Percentiles rank a stretch among this genome's conserved stretches.
Evolutionary conservation across 2,329 filamentous ascomycete species (phyloP).

Genomic region (Epichloe baconii): DNA sequence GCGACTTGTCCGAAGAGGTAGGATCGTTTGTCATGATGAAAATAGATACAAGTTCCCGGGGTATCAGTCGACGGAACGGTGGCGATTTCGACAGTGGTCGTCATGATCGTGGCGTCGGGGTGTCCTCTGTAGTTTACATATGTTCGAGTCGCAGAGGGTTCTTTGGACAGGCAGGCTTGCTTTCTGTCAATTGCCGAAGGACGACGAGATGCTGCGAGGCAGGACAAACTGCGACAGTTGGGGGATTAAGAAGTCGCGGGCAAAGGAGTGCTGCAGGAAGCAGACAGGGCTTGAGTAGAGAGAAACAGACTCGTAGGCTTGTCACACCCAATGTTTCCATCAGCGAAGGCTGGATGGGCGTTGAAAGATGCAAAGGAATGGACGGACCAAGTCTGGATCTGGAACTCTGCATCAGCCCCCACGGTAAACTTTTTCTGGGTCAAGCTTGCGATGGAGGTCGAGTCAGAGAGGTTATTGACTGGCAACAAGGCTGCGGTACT

Average conservation of each 20-base stretch:
- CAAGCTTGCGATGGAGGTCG: no score
- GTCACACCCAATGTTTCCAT: conserved; percentile 5
- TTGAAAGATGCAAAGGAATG: not conserved
- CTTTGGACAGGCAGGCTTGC: not conserved
- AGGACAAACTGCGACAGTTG: not conserved
- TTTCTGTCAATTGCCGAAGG: not conserved
- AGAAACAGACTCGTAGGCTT: conserved; percentile 1
- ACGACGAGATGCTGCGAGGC: not conserved
- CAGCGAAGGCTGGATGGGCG: not conserved
- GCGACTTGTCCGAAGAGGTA: conserved; percentile 75
- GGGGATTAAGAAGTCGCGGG: not conserved
- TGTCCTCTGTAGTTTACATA: not conserved
- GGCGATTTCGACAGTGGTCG: conserved; percentile 59
- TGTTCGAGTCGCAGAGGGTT: not conserved
- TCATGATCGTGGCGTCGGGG: conserved; percentile 39
- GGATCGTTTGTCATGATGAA: conserved; percentile 69
- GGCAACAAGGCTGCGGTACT: not conserved
- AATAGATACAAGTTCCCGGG: conserved; percentile 59
- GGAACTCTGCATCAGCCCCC: not conserved
- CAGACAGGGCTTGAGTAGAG: not conserved
- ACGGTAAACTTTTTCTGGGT: not conserved
- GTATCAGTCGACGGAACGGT: conserved; percentile 82
- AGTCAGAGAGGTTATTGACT: no score
- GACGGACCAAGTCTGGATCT: not conserved
- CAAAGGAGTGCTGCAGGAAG: not conserved